Evolutionary conservation across 2,329 filamentous ascomycete species (phyloP).

Genomic region (Exophiala alcalophila): DNA sequence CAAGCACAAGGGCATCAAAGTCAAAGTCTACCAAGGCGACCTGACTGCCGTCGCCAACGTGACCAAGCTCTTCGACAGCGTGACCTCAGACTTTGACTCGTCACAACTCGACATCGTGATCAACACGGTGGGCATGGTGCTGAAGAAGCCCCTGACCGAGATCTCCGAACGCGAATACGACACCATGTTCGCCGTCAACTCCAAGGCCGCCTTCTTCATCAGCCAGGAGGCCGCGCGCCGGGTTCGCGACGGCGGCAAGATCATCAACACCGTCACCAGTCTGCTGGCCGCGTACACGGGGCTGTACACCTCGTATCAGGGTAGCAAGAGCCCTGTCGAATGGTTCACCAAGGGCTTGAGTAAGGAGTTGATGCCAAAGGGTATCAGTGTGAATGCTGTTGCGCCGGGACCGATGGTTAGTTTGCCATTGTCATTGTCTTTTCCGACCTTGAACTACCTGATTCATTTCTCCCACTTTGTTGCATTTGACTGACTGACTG

Average conservation of each 20-base stretch:
- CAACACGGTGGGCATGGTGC: slow-evolving; percentile 51
- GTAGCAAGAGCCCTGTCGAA: slow-evolving; percentile 43
- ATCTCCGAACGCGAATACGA: slow-evolving; percentile 48
- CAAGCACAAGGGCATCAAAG: slow-evolving; percentile 34
- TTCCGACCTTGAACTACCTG: too few relatives aligned
- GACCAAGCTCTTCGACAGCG: slow-evolving; percentile 41
- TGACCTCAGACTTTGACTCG: slow-evolving; percentile 41
- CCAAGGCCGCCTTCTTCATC: slow-evolving; percentile 48
- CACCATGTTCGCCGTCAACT: slow-evolving; percentile 49
- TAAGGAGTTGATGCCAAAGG: slow-evolving; percentile 34
- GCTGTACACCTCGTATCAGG: slow-evolving; percentile 48
- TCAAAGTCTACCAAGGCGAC: slow-evolving; percentile 45
- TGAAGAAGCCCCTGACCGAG: slow-evolving; percentile 48
- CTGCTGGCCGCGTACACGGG: slow-evolving; percentile 48
- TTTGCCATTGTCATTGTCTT: background rate
- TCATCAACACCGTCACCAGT: slow-evolving; percentile 48
- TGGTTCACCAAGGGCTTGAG: slow-evolving; percentile 37
- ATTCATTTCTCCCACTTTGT: too few relatives aligned
- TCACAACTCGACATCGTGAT: slow-evolving; percentile 51
- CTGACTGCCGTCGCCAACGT: slow-evolving; percentile 43
- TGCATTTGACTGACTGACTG: too few relatives aligned
- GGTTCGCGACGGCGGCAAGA: slow-evolving; percentile 46
- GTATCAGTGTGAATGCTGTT: slow-evolving; percentile 39
- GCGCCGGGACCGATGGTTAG: slow-evolving; percentile 43
- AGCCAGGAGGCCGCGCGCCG: slow-evolving; percentile 45